Evolutionary conservation across 2,329 filamentous ascomycete genomes (phyloP).

Genomic region (Dactylellina sp.): DNA sequence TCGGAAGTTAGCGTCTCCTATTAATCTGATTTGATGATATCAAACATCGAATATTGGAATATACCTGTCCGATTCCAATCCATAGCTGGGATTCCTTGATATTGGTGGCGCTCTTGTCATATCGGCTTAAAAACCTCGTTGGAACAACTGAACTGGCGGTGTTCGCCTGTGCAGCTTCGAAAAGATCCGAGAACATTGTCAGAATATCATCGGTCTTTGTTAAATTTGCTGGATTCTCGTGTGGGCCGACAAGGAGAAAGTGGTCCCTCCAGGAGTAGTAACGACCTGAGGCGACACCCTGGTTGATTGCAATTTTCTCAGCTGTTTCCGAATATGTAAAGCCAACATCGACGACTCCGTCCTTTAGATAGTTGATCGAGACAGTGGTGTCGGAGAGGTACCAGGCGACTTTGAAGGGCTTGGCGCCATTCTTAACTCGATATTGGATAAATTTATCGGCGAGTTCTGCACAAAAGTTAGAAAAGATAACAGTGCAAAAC

Average conservation of each 20-base stretch:
- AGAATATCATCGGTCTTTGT: constrained; percentile 62
- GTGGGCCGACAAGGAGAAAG: constrained; percentile 65
- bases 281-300: constrained; percentile 63
- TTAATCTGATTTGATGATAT: constrained; percentile 4
- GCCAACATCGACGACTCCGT: constrained; percentile 64
- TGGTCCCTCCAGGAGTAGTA: constrained; percentile 67
- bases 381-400: constrained; percentile 66
- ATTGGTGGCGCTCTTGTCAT: constrained; percentile 68
- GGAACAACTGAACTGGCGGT: constrained; percentile 62
- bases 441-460: constrained; percentile 64
- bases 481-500: background rate
- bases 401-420: constrained; percentile 66
- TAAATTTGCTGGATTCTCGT: constrained; percentile 60
- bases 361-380: constrained; percentile 65
- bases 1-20: background rate
- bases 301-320: constrained; percentile 65
- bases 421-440: constrained; percentile 60
- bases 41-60: background rate
- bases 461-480: constrained; percentile 60
- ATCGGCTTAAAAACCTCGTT: constrained; percentile 65
- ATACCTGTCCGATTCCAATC: constrained; percentile 66
- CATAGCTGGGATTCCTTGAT: constrained; percentile 67
- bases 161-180: constrained; percentile 62
- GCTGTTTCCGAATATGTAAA: constrained; percentile 66
- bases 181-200: constrained; percentile 63